Percentiles rank a stretch among this genome's conserved stretches.
phyloP scores from a whole-genome alignment of 2,329 filamentous ascomycete genomes.

The Kalmusia sp. region DNA sequence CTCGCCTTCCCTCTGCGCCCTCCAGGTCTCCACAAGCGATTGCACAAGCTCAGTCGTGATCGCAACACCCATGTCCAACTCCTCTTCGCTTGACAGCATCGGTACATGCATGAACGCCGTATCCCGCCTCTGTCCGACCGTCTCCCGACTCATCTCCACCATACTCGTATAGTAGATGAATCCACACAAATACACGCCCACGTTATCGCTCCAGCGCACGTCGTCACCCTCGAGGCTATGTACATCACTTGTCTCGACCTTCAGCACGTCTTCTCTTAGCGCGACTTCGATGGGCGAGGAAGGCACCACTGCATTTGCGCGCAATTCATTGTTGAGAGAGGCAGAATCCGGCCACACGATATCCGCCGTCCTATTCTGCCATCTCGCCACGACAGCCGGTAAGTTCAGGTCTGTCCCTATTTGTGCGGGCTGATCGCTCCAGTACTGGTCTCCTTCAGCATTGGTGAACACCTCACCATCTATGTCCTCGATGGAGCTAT shows the following conservation, averaged over 20 bases:
- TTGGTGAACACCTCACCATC: conserved; percentile 55
- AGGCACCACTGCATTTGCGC: not conserved
- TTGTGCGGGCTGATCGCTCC: conserved; percentile 26
- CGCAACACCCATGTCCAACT: conserved; percentile 35
- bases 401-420: conserved; percentile 29
- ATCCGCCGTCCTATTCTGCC: conserved; percentile 16
- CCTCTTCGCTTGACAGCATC: conserved; percentile 36
- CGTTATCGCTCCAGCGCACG: conserved; percentile 43
- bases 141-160: conserved; percentile 17
- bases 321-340: not conserved
- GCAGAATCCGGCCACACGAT: conserved; percentile 10
- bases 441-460: conserved; percentile 34
- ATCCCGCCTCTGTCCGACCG: conserved; percentile 17
- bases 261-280: not conserved
- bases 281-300: not conserved
- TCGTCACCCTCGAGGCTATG: conserved; percentile 19
- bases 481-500: conserved; percentile 68
- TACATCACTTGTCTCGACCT: not conserved
- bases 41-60: conserved; percentile 43
- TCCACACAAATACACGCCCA: conserved; percentile 51
- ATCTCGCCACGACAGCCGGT: conserved; percentile 15
- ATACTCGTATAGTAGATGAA: conserved; percentile 52
- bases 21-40: conserved; percentile 37
- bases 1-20: conserved; percentile 47
- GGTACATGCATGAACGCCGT: conserved; percentile 54